Conservation (phyloP, 192 early-diverging fungal species). For the Entrophospora sp. region DNA sequence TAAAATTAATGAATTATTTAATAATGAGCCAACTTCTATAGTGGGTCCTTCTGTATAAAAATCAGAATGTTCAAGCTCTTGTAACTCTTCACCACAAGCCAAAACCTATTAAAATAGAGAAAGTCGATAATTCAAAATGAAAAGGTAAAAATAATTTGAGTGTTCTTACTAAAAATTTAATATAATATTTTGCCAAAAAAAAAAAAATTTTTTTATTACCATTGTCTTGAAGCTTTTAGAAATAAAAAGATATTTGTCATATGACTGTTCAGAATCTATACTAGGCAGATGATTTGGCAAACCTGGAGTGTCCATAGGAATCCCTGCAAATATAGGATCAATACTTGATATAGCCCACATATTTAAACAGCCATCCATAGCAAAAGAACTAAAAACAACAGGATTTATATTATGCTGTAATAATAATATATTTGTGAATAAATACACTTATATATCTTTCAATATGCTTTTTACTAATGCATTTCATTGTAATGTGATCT, state of each 20-base stretch:
- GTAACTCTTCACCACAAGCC: slow-evolving; percentile 70
- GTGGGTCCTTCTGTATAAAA: slow-evolving; percentile 74
- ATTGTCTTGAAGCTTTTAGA: slow-evolving; percentile 54
- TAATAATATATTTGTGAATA: background rate
- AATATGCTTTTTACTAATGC: too few species aligned
- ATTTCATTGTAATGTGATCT: too few species aligned
- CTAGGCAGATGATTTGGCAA: slow-evolving; percentile 2
- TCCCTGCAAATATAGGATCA: slow-evolving; percentile 35
- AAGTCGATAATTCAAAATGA: background rate
- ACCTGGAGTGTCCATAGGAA: slow-evolving; percentile 28
- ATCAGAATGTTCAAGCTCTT: slow-evolving; percentile 62
- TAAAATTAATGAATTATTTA: slow-evolving; percentile 64
- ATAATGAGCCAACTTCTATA: slow-evolving; percentile 61
- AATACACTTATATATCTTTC: too few species aligned
- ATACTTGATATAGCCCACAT: slow-evolving; percentile 65
- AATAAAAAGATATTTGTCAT: slow-evolving; percentile 54
- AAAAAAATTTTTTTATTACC: slow-evolving; percentile 38
- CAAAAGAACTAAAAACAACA: slow-evolving; percentile 32
- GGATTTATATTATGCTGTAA: slow-evolving; percentile 42
- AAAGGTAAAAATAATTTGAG: background rate
- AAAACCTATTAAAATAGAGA: slow-evolving; percentile 48
- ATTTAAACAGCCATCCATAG: slow-evolving; percentile 42
- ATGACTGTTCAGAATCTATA: slow-evolving; percentile 28
- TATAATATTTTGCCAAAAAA: background rate
- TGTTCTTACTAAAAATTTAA: too few species aligned